Conservation (phyloP, 768 basidiomycete species). For the Lyophyllum semitale region DNA sequence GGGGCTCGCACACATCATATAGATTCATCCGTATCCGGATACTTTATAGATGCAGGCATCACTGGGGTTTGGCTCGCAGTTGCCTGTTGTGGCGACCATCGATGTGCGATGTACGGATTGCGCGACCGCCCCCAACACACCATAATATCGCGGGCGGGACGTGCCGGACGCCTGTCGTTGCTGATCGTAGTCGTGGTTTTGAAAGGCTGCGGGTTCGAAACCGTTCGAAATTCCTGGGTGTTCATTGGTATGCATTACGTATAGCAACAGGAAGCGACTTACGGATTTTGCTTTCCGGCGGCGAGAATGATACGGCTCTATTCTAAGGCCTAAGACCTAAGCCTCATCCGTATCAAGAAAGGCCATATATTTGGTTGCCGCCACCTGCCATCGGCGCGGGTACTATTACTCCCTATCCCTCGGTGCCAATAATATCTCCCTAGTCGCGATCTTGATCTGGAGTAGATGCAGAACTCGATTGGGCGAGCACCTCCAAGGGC, state of each 20-base stretch:
- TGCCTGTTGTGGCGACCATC: constrained; percentile 12
- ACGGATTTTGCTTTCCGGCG: background rate
- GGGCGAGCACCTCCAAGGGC: no score
- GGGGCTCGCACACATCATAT: constrained; percentile 4
- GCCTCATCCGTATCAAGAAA: background rate
- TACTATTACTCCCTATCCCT: background rate
- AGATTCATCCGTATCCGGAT: background rate
- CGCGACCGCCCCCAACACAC: background rate
- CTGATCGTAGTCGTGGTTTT: background rate
- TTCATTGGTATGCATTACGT: no score
- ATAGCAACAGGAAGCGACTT: background rate
- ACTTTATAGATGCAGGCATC: background rate
- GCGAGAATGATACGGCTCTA: background rate
- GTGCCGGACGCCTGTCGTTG: background rate
- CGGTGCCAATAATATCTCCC: background rate
- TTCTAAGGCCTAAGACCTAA: no score
- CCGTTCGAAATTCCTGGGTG: no score
- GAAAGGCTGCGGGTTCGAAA: background rate
- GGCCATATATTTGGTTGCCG: background rate
- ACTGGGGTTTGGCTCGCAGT: constrained; percentile 1
- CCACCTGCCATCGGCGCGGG: background rate
- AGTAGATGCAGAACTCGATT: no score
- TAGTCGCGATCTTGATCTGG: no score
- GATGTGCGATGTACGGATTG: background rate
- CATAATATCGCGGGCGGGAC: background rate